Evolutionary conservation across 768 basidiomycete species (phyloP).

Genomic region (Panaeolus papilionaceus): DNA sequence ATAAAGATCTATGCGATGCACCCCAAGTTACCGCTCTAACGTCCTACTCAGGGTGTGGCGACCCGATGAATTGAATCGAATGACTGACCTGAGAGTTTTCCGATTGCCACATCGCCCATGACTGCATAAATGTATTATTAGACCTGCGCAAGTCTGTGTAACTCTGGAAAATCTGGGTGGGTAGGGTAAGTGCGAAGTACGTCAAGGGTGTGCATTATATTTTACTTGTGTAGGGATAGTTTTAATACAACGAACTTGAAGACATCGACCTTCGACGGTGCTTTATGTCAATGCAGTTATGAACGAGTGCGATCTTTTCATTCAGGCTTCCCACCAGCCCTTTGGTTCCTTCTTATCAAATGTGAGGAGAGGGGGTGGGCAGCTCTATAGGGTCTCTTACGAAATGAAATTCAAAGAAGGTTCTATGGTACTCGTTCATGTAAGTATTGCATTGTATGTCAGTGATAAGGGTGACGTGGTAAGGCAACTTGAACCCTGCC

Average conservation of each 20-base stretch:
- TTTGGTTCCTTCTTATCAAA: not conserved
- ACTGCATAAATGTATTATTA: not conserved
- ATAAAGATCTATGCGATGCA: slow-evolving; percentile 9
- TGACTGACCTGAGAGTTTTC: not conserved
- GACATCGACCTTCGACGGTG: not conserved
- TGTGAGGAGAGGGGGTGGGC: not conserved
- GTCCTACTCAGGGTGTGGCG: slow-evolving; percentile 2
- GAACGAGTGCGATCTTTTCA: not conserved
- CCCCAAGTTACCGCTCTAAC: not conserved
- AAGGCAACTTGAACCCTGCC: not conserved
- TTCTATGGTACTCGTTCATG: not conserved
- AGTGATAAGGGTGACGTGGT: slow-evolving; percentile 4
- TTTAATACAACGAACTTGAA: not conserved
- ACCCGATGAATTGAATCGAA: not conserved
- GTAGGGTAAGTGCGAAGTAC: not conserved
- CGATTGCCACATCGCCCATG: not conserved
- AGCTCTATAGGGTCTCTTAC: not conserved
- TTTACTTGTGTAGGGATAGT: too few species aligned
- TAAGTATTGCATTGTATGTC: not conserved
- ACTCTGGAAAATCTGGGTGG: not conserved
- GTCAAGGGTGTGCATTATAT: not conserved
- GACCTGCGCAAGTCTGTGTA: not conserved
- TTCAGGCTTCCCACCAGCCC: not conserved
- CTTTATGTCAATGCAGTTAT: not conserved
- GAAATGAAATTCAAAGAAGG: not conserved